Percentiles rank a stretch among this genome's conserved stretches.
Conservation (phyloP, 306 rosid genomes). For the Ceratonia siliqua region DNA sequence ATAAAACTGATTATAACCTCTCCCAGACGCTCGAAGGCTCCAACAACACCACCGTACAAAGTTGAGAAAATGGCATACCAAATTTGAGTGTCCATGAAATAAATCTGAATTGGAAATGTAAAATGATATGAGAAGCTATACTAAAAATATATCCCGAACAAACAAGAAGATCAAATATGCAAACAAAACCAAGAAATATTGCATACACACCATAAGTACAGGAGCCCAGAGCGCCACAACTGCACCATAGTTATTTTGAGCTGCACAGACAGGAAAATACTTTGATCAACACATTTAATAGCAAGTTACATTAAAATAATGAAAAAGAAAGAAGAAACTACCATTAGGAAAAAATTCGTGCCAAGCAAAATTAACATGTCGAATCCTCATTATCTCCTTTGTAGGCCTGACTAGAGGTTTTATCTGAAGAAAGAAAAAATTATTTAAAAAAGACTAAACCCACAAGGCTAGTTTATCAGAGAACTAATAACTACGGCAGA, state of each 20-base stretch:
- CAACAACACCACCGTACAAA: constrained; percentile 81
- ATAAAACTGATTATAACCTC: constrained; percentile 55
- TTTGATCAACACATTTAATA: constrained; percentile 32
- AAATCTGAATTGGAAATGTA: constrained; percentile 62
- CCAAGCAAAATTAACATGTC: constrained; percentile 68
- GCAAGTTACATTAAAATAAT: constrained; percentile 5
- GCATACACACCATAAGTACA: constrained; percentile 64
- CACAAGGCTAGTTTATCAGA: constrained; percentile 14
- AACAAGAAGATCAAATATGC: constrained; percentile 26
- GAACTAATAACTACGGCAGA: neutral
- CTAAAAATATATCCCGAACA: constrained; percentile 24
- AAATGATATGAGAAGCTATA: constrained; percentile 28
- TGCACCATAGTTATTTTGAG: constrained; percentile 71
- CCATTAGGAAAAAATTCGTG: constrained; percentile 92
- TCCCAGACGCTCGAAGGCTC: constrained; percentile 96
- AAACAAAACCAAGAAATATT: constrained; percentile 32
- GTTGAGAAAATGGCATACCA: constrained; percentile 92
- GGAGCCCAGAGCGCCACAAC: constrained; percentile 87
- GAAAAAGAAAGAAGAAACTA: constrained; percentile 42
- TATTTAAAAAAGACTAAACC: neutral
- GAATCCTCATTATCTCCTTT: constrained; percentile 79
- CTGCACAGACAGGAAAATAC: constrained; percentile 52
- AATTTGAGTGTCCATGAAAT: constrained; percentile 97
- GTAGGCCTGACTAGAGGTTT: constrained; percentile 90
- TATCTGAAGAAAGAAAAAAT: constrained; percentile 56